Evolutionary conservation across 306 rosid species (phyloP).

Genomic region (Lathyrus sativus): DNA sequence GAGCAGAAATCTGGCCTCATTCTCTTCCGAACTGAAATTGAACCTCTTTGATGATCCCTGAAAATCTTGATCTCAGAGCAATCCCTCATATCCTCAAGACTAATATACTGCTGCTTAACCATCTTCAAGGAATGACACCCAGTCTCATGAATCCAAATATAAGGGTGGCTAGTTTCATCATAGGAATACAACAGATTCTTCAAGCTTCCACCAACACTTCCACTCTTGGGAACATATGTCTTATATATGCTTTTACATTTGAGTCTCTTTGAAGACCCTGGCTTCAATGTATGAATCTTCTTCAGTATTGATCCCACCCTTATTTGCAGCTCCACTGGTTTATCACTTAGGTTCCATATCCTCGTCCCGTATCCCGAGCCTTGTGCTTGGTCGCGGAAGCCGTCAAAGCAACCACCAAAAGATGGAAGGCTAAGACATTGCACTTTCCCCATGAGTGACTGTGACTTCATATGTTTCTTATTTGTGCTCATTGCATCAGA

Average conservation of each 20-base stretch:
- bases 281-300: conserved; percentile 76
- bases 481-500: conserved; percentile 18
- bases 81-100: conserved; percentile 85
- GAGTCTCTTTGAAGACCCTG: conserved; percentile 83
- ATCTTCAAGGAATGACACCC: conserved; percentile 76
- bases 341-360: conserved; percentile 88
- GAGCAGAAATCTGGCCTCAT: conserved; percentile 78
- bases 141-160: conserved; percentile 80
- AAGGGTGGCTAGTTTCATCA: conserved; percentile 90
- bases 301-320: conserved; percentile 91
- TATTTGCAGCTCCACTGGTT: conserved; percentile 87
- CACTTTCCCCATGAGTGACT: conserved; percentile 50
- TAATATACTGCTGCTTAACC: conserved; percentile 88
- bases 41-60: conserved; percentile 86
- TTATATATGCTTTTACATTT: conserved; percentile 84
- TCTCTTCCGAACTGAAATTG: conserved; percentile 79
- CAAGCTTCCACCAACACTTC: conserved; percentile 45
- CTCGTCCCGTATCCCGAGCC: conserved; percentile 77
- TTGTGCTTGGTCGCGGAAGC: conserved; percentile 68
- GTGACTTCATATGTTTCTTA: conserved; percentile 39
- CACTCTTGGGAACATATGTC: conserved; percentile 69
- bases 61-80: conserved; percentile 85
- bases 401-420: conserved; percentile 75
- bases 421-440: conserved; percentile 49
- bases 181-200: conserved; percentile 78